Base-by-base conservation (phyloP, 345 rosid genomes). In the Aquilaria yunnanensis region DNA sequence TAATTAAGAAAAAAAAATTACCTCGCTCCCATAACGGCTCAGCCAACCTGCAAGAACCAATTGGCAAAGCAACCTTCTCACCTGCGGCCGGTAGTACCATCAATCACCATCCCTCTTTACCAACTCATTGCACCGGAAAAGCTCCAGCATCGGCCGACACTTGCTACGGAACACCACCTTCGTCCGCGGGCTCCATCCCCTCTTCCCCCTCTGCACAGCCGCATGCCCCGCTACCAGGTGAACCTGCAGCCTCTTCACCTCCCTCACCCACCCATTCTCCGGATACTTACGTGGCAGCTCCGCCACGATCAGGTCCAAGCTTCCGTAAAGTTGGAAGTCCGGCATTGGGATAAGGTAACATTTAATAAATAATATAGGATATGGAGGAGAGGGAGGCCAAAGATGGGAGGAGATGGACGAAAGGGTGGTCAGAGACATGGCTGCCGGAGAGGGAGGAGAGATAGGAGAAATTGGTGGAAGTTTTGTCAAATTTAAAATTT, bases 11-110 rank as follows among this genome's bases (percentile, higher is more conserved):
- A 12, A 23, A 14, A 14, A 34, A 51, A 14, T 2, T 80, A 94
- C 97, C 99, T 85, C 64, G 85, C 51, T 82, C 85, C 99, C 99
- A 90, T 70, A 90, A 73, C 12, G 97, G 99, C 73, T 83, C 64
- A 62, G 99, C 78, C 60, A 86, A 77, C 45, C 75, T 73, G 81
- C 96, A 90, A 58, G 99, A 86, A 2, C 99, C 97, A 62, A 82
- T 64, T 0, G 99, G 99, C 80, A 90, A 78, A 1, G 79, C 72
- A 59, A 88, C 77, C 63, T 80, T 29, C 69, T 65, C 52, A 81
- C 71, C 46, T 77, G 85, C 51, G 93, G 85, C 68, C 78, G 73
- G 62, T 82, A 94, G 66, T 71, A 79, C 97, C 96, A 90, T 95
- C 97, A 90, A 62, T 88, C 88, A 3, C 80, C 86, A 67, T 88